Evolutionary conservation across 345 rosid species (phyloP).

Genomic region (Kernera saxatilis): DNA sequence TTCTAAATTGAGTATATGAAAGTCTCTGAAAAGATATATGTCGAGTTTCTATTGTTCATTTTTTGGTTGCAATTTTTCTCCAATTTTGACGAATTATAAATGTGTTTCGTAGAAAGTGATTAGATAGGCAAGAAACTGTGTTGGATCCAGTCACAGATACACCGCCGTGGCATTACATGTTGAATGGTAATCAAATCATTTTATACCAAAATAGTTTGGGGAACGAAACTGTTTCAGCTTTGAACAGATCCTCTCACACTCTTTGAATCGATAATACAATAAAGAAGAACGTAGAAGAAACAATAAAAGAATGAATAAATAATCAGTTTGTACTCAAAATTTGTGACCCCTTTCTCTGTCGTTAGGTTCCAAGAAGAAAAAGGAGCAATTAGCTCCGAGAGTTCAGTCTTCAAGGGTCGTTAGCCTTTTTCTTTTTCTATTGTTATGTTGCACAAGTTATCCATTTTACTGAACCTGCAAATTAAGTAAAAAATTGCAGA

Average conservation of each 20-base stretch:
- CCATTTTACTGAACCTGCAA: slow-evolving; percentile 19
- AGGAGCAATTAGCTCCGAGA: not conserved
- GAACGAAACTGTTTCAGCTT: slow-evolving; percentile 7
- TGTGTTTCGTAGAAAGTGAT: not conserved
- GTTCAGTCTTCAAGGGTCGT: slow-evolving; percentile 17
- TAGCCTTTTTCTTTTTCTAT: not conserved
- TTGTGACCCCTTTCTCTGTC: slow-evolving; percentile 3
- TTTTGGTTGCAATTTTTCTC: not conserved
- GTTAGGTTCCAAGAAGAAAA: slow-evolving; percentile 1
- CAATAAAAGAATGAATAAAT: slow-evolving; percentile 26
- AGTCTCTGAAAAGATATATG: not conserved
- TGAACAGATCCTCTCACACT: not conserved
- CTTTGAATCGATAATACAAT: not conserved
- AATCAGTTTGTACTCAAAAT: slow-evolving; percentile 8
- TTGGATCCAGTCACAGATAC: not conserved
- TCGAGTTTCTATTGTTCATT: not conserved
- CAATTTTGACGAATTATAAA: not conserved
- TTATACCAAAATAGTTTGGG: not conserved
- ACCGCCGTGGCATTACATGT: not conserved
- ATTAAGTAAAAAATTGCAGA: not conserved
- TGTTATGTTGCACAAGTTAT: slow-evolving; percentile 10
- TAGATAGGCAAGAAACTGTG: not conserved
- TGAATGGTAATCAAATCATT: not conserved
- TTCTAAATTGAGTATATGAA: not conserved
- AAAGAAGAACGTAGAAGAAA: slow-evolving; percentile 5